Evolutionary conservation across 2,329 filamentous ascomycete species (phyloP).

Genomic region (Scedosporium minutisporum): DNA sequence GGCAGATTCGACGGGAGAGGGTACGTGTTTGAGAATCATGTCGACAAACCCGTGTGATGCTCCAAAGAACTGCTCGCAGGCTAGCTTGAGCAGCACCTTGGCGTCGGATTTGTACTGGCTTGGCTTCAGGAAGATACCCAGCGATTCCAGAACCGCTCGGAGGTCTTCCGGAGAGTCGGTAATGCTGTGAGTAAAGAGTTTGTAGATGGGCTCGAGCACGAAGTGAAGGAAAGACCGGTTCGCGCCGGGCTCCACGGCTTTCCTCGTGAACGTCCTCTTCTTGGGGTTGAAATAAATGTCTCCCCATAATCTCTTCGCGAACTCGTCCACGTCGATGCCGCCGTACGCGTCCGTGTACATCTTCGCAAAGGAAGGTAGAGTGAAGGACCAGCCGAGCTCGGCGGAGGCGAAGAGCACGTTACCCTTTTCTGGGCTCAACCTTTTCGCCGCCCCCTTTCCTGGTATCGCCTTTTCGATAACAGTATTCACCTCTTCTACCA

Average conservation of each 20-base stretch:
- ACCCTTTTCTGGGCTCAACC: slow-evolving; percentile 89
- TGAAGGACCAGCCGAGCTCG: slow-evolving; percentile 95
- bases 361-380: slow-evolving; percentile 82
- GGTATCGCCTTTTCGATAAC: slow-evolving; percentile 83
- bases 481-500: slow-evolving; percentile 97
- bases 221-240: slow-evolving; percentile 90
- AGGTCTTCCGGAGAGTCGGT: slow-evolving; percentile 81
- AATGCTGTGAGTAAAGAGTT: slow-evolving; percentile 90
- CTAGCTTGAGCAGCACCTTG: slow-evolving; percentile 75
- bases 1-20: slow-evolving; percentile 73
- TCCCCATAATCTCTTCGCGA: slow-evolving; percentile 82
- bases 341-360: slow-evolving; percentile 91
- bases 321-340: slow-evolving; percentile 71
- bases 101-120: slow-evolving; percentile 87
- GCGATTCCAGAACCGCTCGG: slow-evolving; percentile 62
- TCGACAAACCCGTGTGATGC: slow-evolving; percentile 85
- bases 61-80: slow-evolving; percentile 94
- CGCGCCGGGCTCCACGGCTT: slow-evolving; percentile 68
- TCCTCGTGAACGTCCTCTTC: slow-evolving; percentile 86
- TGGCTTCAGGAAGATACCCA: slow-evolving; percentile 83
- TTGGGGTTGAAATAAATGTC: slow-evolving; percentile 92
- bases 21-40: slow-evolving; percentile 84
- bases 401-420: slow-evolving; percentile 97
- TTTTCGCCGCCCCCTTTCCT: slow-evolving; percentile 65
- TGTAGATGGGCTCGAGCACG: slow-evolving; percentile 93